Evolutionary conservation across 169 alveolate species (phyloP), one percentile per base, ranked within the genome.

Genomic region (Cryptosporidium sp.): DNA sequence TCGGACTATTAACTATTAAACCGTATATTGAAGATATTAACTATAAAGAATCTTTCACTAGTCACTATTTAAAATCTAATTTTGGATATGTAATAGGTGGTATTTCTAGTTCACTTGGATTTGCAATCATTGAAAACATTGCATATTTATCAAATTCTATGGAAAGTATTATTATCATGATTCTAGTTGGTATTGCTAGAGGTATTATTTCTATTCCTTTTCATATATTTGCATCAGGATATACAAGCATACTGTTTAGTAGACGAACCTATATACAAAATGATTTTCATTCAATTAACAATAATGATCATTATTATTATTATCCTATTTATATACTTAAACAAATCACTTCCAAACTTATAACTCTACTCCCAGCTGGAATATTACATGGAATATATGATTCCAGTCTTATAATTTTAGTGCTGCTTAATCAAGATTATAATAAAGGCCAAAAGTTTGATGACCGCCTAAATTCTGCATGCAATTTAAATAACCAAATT

Each of bases 341-440:
- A 55, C 18, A 55, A 26, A n/a, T 26, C 6, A n/a, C 7, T 23
- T 9, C 50, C 5, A 33, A 14, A 12, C 7, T 58, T 35, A 1
- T 52, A 35, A 58, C 33, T 18, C 4, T 80, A 59, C 52, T 80
- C 7, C 89, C 89, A 23, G 65, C 69, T 10, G 70, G 80, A 18
- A 14, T 80, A 8, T 29, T 80, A 6, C 89, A 80, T 65, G 89
- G 89, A 65, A 61, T 80, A 23, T 80, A 80, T 62, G 89, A 80
- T 21, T 39, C 89, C 31, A 45, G 80, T 65, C 67, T 80, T 10
- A 39, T 65, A 1, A 23, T 65, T 8, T 1, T 80, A 26, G 33
- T 61, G 18, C 16, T 61, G 12, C 10, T 73, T 16, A 14, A 55
- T 31, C 43, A 52, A 55, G 37, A 37, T 35, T 12, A 73, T 12